These are phyloP conservation scores for Daedaleopsis sinensis DNA, from an alignment of 768 basidiomycete genomes.

Conservation along the genomic window DNA sequence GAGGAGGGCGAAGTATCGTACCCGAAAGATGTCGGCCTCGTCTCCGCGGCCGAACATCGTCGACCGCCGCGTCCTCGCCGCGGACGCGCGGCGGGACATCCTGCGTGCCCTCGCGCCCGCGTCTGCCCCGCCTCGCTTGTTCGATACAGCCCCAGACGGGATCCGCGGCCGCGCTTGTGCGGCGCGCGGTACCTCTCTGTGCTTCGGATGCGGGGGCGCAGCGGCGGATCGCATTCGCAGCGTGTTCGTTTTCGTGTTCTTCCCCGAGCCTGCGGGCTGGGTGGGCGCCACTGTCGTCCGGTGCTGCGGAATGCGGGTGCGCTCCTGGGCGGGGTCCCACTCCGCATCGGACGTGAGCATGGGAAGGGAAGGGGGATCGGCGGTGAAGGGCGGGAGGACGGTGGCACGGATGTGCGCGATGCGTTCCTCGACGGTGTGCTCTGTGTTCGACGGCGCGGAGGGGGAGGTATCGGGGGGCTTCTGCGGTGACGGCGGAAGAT, in stretches of 20 bases:
- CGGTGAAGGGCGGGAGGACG: constrained; percentile 15
- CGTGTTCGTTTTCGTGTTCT: too few species aligned
- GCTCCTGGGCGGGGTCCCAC: neutral
- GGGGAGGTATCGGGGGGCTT: constrained; percentile 4
- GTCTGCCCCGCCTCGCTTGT: neutral
- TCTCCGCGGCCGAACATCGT: constrained; percentile 20
- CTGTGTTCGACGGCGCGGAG: neutral
- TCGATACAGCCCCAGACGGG: neutral
- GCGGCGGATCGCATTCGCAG: too few species aligned
- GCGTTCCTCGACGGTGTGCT: constrained; percentile 16
- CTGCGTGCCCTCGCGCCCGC: constrained; percentile 6
- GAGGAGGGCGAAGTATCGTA: neutral
- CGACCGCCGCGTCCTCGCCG: constrained; percentile 18
- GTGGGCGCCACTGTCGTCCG: neutral
- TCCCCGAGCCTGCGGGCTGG: too few species aligned
- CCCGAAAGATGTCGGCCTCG: constrained; percentile 20
- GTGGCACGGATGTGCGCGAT: constrained; percentile 19
- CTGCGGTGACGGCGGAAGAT: neutral
- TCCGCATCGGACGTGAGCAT: constrained; percentile 1
- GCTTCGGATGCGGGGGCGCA: neutral
- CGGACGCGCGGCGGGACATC: constrained; percentile 21
- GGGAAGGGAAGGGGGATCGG: constrained; percentile 2
- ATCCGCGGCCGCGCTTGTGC: neutral
- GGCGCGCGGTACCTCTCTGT: constrained; percentile 2
- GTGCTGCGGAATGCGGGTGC: constrained; percentile 6